Evolutionary conservation across 2,329 filamentous ascomycete genomes (phyloP).

Genomic region (Huntiella decipiens): DNA sequence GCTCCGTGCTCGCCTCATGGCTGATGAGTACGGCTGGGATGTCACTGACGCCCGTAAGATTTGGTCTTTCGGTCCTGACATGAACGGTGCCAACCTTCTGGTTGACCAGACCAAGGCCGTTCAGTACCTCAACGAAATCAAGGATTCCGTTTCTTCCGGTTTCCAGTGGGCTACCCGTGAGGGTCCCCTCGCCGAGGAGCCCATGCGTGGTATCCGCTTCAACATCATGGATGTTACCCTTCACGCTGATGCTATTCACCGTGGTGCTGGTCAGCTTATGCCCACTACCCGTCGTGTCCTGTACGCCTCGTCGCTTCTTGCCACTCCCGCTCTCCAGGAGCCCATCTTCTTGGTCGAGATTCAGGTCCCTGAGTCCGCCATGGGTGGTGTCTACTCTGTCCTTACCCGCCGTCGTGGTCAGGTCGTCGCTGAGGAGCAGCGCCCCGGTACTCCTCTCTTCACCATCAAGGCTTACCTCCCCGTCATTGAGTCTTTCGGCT

Average conservation of each 20-base stretch:
- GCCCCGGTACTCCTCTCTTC: slow-evolving; percentile 96
- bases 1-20: slow-evolving; percentile 84
- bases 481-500: slow-evolving; percentile 96
- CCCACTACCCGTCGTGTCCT: slow-evolving; percentile 94
- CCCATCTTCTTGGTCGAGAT: slow-evolving; percentile 99
- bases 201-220: slow-evolving; percentile 91
- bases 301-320: slow-evolving; percentile 80
- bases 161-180: slow-evolving; percentile 99
- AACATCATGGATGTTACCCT: slow-evolving; percentile 99
- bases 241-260: slow-evolving; percentile 98
- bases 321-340: slow-evolving; percentile 81
- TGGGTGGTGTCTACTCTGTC: slow-evolving; percentile 99
- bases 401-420: slow-evolving; percentile 95
- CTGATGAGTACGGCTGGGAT: slow-evolving; percentile 97
- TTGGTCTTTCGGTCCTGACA: slow-evolving; percentile 98
- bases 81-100: slow-evolving; percentile 91
- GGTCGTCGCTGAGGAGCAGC: slow-evolving; percentile 97
- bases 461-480: slow-evolving; percentile 93
- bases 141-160: slow-evolving; percentile 97
- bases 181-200: slow-evolving; percentile 95
- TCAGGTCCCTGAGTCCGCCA: slow-evolving; percentile 92
- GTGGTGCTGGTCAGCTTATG: slow-evolving; percentile 98
- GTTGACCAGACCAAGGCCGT: slow-evolving; percentile 99
- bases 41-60: slow-evolving; percentile 99
- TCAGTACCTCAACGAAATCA: slow-evolving; percentile 99